phyloP scores from a whole-genome alignment of 1,139 yeast genomes.

The Blastobotrys proliferans region DNA sequence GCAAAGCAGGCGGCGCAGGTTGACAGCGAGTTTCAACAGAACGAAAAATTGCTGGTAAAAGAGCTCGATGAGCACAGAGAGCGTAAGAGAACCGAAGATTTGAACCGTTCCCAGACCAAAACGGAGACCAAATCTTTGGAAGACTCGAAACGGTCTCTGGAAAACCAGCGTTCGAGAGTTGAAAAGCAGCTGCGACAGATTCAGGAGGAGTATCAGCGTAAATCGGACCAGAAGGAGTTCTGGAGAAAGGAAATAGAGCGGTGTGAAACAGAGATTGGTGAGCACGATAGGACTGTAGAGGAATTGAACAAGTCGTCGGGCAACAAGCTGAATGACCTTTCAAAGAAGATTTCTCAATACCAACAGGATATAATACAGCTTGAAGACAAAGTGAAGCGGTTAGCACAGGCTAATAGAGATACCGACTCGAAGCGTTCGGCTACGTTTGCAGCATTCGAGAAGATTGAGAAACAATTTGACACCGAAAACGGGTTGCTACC shows the following conservation, averaged over 20 bases:
- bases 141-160: constrained; percentile 38
- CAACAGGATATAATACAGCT: constrained; percentile 32
- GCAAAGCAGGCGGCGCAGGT: constrained; percentile 40
- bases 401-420: constrained; percentile 20
- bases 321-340: constrained; percentile 16
- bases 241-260: constrained; percentile 24
- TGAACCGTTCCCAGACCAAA: constrained; percentile 44
- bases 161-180: constrained; percentile 33
- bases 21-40: constrained; percentile 41
- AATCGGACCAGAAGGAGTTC: constrained; percentile 19
- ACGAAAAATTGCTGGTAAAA: constrained; percentile 37
- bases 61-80: constrained; percentile 44
- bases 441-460: constrained; percentile 20
- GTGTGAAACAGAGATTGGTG: constrained; percentile 11
- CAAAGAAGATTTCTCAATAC: constrained; percentile 15
- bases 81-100: constrained; percentile 47
- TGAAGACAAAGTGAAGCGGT: constrained; percentile 40
- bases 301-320: constrained; percentile 18
- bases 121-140: constrained; percentile 50
- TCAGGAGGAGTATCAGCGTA: constrained; percentile 24
- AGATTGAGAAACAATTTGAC: constrained; percentile 22
- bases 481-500: constrained; percentile 24
- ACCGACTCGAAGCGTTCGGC: constrained; percentile 22
- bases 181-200: constrained; percentile 26
- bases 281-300: constrained; percentile 10